phyloP scores from a whole-genome alignment of 2,329 filamentous ascomycete genomes.

The Fusarium hainanense region DNA sequence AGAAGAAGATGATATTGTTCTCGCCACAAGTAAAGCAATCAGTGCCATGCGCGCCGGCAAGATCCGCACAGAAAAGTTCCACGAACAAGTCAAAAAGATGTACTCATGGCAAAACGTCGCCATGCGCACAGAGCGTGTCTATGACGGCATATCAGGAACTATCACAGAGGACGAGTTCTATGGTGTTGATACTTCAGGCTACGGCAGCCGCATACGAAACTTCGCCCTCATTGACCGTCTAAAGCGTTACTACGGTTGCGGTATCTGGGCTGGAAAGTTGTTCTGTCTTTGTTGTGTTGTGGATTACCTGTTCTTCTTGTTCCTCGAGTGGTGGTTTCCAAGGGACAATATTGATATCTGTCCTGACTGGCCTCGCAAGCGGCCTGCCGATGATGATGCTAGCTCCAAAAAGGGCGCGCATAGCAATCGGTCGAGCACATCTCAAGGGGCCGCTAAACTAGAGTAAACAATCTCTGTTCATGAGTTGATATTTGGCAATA shows the following conservation, averaged over 20 bases:
- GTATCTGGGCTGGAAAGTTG: slow-evolving; percentile 97
- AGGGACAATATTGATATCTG: slow-evolving; percentile 88
- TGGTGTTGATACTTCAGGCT: slow-evolving; percentile 77
- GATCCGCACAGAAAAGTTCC: slow-evolving; percentile 91
- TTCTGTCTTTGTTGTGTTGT: slow-evolving; percentile 96
- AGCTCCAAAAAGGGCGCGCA: slow-evolving; percentile 44
- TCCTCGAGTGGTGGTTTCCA: slow-evolving; percentile 89
- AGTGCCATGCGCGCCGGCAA: slow-evolving; percentile 85
- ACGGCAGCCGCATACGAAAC: slow-evolving; percentile 79
- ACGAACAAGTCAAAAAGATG: slow-evolving; percentile 98
- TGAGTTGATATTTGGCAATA: neutral
- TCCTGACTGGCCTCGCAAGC: slow-evolving; percentile 90
- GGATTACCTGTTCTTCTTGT: slow-evolving; percentile 90
- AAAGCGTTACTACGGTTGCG: slow-evolving; percentile 97
- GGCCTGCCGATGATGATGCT: slow-evolving; percentile 47
- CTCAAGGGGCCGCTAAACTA: slow-evolving; percentile 45
- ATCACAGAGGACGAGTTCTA: slow-evolving; percentile 90
- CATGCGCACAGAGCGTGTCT: slow-evolving; percentile 91
- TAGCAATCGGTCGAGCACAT: slow-evolving; percentile 51
- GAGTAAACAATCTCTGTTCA: slow-evolving; percentile 21
- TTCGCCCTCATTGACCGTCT: slow-evolving; percentile 94
- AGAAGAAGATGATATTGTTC: slow-evolving; percentile 93
- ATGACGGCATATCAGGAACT: slow-evolving; percentile 90
- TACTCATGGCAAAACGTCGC: slow-evolving; percentile 99
- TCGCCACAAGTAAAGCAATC: slow-evolving; percentile 90